Conservation (phyloP, 768 basidiomycete species). For the Tephrocybe sp. region DNA sequence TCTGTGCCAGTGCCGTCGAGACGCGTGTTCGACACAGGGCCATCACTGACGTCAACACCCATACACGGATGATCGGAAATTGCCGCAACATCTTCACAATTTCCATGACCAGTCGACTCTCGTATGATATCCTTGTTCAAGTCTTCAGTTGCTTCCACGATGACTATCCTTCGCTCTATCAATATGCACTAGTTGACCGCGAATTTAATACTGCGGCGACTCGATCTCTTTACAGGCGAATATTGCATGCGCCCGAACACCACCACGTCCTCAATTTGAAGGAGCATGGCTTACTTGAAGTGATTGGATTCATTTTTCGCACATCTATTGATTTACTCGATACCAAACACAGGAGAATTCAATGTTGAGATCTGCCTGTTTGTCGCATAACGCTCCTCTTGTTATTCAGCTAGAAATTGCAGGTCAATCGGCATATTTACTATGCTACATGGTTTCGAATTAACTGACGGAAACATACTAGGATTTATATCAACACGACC, state of each 20-base stretch:
- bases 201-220: constrained; percentile 45
- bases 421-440: constrained; percentile 29
- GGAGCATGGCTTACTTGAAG: constrained; percentile 30
- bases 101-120: constrained; percentile 17
- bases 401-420: constrained; percentile 43
- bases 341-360: constrained; percentile 33
- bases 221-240: constrained; percentile 41
- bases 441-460: background rate
- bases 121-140: constrained; percentile 34
- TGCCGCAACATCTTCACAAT: background rate
- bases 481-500: constrained; percentile 23
- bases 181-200: constrained; percentile 43
- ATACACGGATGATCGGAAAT: background rate
- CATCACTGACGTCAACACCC: background rate
- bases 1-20: background rate
- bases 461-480: constrained; percentile 1
- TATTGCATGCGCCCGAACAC: constrained; percentile 40
- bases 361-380: constrained; percentile 38
- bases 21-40: constrained; percentile 5
- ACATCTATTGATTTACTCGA: too few species aligned
- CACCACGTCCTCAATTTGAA: constrained; percentile 32
- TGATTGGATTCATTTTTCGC: constrained; percentile 19
- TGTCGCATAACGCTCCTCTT: constrained; percentile 35
- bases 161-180: constrained; percentile 34
- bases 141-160: constrained; percentile 31